Base-by-base conservation (phyloP, 1,139 yeast genomes). In the Pichia sp. region DNA sequence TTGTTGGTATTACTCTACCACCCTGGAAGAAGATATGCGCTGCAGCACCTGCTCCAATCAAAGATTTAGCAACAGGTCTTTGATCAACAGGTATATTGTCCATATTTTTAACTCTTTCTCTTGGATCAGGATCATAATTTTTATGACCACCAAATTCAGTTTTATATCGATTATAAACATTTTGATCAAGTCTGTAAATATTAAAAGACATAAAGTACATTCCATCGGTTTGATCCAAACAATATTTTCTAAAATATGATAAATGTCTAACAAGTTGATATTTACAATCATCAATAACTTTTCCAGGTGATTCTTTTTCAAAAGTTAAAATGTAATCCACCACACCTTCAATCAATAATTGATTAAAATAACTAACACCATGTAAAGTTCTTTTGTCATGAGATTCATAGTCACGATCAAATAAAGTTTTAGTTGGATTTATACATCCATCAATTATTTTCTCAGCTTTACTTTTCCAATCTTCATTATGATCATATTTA, bases 1-100 rank as follows among this genome's bases (percentile, higher is more conserved):
- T 49, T 18, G 54, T 54, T 46, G 62, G 82, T 58, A 53, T 65
- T 54, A 77, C 64, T 52, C 87, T 65, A 2, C 82, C 86, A 30
- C 80, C 80, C 58, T 79, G 86, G 62, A 78, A 78, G 60, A 80
- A 78, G 5, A 76, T 70, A 51, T 87, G 67, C 5, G 86, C 85
- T 16, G 86, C 87, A 6, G 83, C 66, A 9, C 78, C 86, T 38
- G 69, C 66, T 2, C 83, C 83, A 67, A 80, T 79, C 50, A 80
- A 64, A 45, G 80, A 74, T 56, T 79, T 78, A 18, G 65, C 68
- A 48, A 68, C 56, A 48, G 71, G 56, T 61, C 75, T 50, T 46
- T 63, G 46, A 32, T 57, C 65, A 15, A 67, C 65, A 2, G 48
- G 46, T 14, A 22, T 26, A 33, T 61, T 56, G 18, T 66, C 74